Evolutionary conservation across 106 monocot genomes (phyloP).

Genomic region (Narthecium ossifragum): DNA sequence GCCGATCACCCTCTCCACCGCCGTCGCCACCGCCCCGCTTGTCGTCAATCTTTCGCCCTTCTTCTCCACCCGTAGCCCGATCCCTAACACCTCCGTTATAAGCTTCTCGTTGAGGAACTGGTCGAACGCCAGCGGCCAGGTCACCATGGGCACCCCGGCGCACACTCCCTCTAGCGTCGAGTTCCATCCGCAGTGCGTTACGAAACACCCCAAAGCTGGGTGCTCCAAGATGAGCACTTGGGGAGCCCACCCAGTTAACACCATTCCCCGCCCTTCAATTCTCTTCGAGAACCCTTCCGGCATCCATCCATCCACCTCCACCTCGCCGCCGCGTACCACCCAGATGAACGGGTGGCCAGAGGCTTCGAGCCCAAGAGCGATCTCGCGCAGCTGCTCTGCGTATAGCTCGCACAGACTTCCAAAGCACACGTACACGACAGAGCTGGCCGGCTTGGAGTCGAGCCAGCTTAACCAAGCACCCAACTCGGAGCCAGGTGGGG

Average conservation of each 20-base stretch:
- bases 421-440: slow-evolving; percentile 13
- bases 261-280: neutral
- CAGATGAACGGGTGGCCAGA: neutral
- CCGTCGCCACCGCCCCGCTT: neutral
- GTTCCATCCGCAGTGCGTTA: slow-evolving; percentile 26
- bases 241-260: slow-evolving; percentile 2
- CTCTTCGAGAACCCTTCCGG: neutral
- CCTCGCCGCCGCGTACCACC: neutral
- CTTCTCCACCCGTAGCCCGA: neutral
- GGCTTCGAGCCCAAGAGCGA: slow-evolving; percentile 1
- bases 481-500: neutral
- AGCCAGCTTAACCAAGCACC: slow-evolving; percentile 5
- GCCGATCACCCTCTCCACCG: neutral
- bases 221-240: neutral
- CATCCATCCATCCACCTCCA: neutral
- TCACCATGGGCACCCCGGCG: slow-evolving; percentile 5
- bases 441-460: slow-evolving; percentile 2
- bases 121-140: neutral
- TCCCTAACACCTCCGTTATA: neutral
- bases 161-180: slow-evolving; percentile 1
- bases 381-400: neutral
- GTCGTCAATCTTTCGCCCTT: neutral
- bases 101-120: slow-evolving; percentile 1
- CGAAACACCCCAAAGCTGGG: neutral
- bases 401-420: neutral